These are phyloP conservation scores for Aspergillus bombycis DNA, from an alignment of 2,329 filamentous ascomycete genomes.

Conservation along the genomic window DNA sequence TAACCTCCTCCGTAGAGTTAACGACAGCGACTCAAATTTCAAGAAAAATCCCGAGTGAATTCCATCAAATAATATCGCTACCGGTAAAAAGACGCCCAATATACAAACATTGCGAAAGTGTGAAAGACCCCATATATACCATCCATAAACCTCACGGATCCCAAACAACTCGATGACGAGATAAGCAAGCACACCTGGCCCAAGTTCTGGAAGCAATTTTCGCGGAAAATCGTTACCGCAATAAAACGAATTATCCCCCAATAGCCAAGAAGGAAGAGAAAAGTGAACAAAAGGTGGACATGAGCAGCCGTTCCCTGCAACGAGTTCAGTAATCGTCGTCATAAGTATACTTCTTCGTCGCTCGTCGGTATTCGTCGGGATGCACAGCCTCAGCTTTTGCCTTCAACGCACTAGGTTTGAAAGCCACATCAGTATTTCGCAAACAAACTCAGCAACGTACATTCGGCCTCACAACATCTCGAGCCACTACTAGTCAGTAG, in stretches of 20 bases:
- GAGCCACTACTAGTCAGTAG: slow-evolving; percentile 10
- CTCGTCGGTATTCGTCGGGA: slow-evolving; percentile 49
- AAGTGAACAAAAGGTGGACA: slow-evolving; percentile 13
- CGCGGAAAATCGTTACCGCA: neutral
- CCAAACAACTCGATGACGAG: slow-evolving; percentile 1
- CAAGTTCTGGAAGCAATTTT: slow-evolving; percentile 1
- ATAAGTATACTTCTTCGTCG: slow-evolving; percentile 45
- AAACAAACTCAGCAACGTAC: neutral
- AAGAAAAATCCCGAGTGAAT: slow-evolving; percentile 11
- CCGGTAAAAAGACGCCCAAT: slow-evolving; percentile 6
- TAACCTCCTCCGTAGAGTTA: too few species aligned
- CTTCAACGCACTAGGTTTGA: slow-evolving; percentile 38
- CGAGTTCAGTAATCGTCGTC: slow-evolving; percentile 34
- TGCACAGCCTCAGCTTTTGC: slow-evolving; percentile 46
- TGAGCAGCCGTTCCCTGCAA: neutral
- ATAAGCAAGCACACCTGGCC: slow-evolving; percentile 12
- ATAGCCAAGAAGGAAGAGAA: slow-evolving; percentile 20
- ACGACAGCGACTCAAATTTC: neutral
- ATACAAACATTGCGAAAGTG: slow-evolving; percentile 5
- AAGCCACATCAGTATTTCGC: slow-evolving; percentile 29
- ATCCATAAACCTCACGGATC: slow-evolving; percentile 8
- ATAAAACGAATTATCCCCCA: slow-evolving; percentile 6
- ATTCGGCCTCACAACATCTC: neutral
- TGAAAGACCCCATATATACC: slow-evolving; percentile 12
- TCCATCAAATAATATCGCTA: slow-evolving; percentile 14